Evolutionary conservation across 805 yeast species (phyloP).

Genomic region (Ogataea sp.): DNA sequence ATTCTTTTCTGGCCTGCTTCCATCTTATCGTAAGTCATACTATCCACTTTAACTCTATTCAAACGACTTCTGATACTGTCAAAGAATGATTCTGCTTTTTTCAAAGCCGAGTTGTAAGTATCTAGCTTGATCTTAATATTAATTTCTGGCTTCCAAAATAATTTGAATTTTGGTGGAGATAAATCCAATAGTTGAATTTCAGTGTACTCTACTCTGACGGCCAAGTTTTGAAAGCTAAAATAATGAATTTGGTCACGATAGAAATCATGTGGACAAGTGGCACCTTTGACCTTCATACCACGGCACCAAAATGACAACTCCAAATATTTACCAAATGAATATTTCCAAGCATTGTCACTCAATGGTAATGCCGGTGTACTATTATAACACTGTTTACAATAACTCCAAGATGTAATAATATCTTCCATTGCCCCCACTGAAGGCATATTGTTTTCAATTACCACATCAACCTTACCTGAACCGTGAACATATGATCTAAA

Average conservation of each 20-base stretch:
- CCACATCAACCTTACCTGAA: conserved; percentile 69
- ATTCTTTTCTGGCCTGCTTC: conserved; percentile 60
- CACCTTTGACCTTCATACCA: conserved; percentile 46
- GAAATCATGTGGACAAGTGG: conserved; percentile 69
- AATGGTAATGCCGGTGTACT: conserved; percentile 73
- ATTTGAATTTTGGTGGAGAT: conserved; percentile 62
- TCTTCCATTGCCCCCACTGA: conserved; percentile 53
- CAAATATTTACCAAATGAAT: conserved; percentile 87
- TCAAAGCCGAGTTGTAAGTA: conserved; percentile 43
- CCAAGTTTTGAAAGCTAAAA: conserved; percentile 73
- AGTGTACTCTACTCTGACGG: conserved; percentile 72
- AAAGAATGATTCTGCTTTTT: conserved; percentile 55
- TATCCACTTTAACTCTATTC: conserved; percentile 69
- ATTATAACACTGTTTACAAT: conserved; percentile 70
- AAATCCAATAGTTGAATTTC: conserved; percentile 72
- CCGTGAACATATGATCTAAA: conserved; percentile 87
- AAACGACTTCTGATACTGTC: conserved; percentile 63
- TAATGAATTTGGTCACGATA: conserved; percentile 76
- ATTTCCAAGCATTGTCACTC: conserved; percentile 83
- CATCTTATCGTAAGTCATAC: conserved; percentile 60
- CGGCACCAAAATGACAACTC: conserved; percentile 80
- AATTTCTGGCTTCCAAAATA: conserved; percentile 65
- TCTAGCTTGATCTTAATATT: conserved; percentile 65
- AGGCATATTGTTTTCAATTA: conserved; percentile 53
- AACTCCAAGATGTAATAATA: conserved; percentile 84